These are phyloP conservation scores for Dentiscutata heterogama DNA, from an alignment of 371 early-diverging fungal species.

Conservation along the genomic window DNA sequence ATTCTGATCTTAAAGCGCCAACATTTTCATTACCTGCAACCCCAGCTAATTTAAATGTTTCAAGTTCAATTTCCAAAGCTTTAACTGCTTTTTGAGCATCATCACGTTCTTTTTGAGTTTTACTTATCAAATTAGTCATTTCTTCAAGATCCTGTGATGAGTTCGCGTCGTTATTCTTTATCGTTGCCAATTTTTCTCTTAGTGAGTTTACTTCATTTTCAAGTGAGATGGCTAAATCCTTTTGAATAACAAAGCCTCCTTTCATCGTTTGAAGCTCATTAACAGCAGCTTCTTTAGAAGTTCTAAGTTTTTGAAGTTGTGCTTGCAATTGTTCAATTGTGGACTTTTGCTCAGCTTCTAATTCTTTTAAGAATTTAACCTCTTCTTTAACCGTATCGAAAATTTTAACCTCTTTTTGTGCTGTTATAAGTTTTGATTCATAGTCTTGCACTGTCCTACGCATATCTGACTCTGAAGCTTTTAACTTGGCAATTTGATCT, in stretches of 20 bases:
- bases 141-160: neutral
- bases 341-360: neutral
- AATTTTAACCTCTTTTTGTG: neutral
- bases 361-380: neutral
- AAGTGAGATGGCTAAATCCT: conserved; percentile 4
- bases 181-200: neutral
- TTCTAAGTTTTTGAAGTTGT: neutral
- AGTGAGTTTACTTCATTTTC: conserved; percentile 17
- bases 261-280: conserved; percentile 11
- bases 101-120: conserved; percentile 8
- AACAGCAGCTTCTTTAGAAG: neutral
- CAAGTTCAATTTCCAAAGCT: conserved; percentile 29
- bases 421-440: conserved; percentile 7
- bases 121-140: neutral
- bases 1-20: neutral
- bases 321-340: conserved; percentile 9
- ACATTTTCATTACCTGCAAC: neutral
- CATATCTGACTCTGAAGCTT: conserved; percentile 15
- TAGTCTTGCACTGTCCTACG: neutral
- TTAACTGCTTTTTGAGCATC: conserved; percentile 14
- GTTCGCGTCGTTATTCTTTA: neutral
- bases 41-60: neutral
- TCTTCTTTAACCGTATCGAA: neutral
- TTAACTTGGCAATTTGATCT: neutral
- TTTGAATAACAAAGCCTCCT: conserved; percentile 5